Percentiles rank a stretch among this genome's conserved stretches.
Conservation (phyloP, 148 eudicot species). For the Rhododendron williamsianum region DNA sequence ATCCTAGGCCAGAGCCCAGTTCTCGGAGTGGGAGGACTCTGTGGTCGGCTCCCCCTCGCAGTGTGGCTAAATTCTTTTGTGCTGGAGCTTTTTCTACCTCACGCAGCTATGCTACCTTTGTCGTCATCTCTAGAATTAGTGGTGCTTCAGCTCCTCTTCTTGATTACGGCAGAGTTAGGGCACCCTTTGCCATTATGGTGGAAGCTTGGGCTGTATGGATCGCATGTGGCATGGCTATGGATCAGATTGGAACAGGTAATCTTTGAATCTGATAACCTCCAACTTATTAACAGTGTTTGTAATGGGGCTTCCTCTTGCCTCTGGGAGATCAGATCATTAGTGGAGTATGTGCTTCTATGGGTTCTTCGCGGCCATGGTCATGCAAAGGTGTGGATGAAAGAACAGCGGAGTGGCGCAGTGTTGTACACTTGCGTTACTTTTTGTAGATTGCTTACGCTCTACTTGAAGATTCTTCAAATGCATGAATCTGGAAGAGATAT, state of each 20-base stretch:
- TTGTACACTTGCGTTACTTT: not conserved
- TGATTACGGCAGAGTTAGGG: not conserved
- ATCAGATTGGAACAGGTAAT: too few species aligned
- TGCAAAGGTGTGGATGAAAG: not conserved
- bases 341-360: too few species aligned
- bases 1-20: not conserved
- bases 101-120: not conserved
- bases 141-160: not conserved
- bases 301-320: not conserved
- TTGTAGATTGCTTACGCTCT: not conserved
- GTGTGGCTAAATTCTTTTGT: not conserved
- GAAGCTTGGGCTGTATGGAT: not conserved
- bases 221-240: not conserved
- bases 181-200: not conserved
- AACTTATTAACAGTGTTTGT: not conserved
- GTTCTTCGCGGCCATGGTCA: too few species aligned
- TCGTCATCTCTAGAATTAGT: not conserved
- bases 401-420: not conserved
- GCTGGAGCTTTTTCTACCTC: not conserved
- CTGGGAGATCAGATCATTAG: not conserved
- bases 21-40: not conserved
- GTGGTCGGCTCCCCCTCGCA: not conserved
- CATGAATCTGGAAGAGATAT: not conserved
- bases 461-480: not conserved
- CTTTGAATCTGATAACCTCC: not conserved